A percentile compares a stretch with the other conserved stretches of the same genome.
phyloP scores from a whole-genome alignment of 441 rosid genomes.

The Metrosideros polymorpha region DNA sequence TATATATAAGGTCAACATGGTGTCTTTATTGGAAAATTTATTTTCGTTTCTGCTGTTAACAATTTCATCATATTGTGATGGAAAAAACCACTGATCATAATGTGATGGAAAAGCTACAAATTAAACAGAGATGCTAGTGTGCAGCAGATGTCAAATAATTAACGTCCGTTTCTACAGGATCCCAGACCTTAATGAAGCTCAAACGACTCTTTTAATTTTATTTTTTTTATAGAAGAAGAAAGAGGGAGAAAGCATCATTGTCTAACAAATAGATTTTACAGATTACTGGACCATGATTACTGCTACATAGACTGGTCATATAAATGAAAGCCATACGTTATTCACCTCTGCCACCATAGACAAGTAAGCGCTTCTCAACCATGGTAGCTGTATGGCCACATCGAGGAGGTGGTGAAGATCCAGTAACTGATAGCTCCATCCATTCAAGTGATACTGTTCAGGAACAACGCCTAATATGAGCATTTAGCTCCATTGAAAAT shows the following conservation, averaged over 20 bases:
- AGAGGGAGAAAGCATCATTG: background rate
- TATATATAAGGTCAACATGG: background rate
- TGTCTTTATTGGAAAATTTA: background rate
- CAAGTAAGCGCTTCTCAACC: slow-evolving; percentile 94
- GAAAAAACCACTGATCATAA: background rate
- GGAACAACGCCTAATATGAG: slow-evolving; percentile 2
- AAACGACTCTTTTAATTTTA: background rate
- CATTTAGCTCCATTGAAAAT: background rate
- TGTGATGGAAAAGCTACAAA: background rate
- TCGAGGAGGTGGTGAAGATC: slow-evolving; percentile 89
- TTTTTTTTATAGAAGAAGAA: background rate
- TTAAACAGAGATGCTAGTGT: background rate
- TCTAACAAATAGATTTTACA: background rate
- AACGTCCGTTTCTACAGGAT: background rate
- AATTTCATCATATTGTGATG: background rate
- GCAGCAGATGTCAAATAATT: background rate
- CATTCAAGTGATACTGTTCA: slow-evolving; percentile 92
- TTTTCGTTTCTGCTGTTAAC: background rate
- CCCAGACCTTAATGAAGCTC: background rate
- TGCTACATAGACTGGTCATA: background rate
- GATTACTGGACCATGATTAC: background rate
- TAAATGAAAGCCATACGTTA: background rate
- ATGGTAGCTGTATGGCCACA: slow-evolving; percentile 97
- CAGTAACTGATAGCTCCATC: slow-evolving; percentile 77
- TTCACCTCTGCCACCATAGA: slow-evolving; percentile 96